Evolutionary conservation across 257 asterid genomes (phyloP).

Genomic region (Jacaranda copaia): DNA sequence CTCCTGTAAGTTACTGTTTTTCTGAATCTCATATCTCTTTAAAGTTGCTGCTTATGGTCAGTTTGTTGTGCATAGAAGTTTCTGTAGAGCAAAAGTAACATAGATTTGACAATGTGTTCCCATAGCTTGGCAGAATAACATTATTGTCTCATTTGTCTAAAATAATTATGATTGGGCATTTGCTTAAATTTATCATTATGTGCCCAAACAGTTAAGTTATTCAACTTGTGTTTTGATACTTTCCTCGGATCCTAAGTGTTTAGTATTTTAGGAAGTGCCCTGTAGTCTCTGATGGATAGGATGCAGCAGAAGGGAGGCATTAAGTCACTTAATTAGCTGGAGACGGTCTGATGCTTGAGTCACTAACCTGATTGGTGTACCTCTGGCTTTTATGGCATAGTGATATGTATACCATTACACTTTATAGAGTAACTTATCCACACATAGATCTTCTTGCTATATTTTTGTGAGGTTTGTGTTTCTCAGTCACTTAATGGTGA

Average conservation of each 20-base stretch:
- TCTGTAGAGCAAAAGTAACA: not conserved
- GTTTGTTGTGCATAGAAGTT: slow-evolving; percentile 11
- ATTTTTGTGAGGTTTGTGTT: not conserved
- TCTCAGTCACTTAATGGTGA: not conserved
- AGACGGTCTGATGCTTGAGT: not conserved
- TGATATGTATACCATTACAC: not conserved
- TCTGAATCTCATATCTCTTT: slow-evolving; percentile 21
- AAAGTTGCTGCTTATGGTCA: slow-evolving; percentile 19
- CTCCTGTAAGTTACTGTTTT: slow-evolving; percentile 64
- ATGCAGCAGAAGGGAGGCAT: not conserved
- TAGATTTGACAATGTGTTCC: slow-evolving; percentile 4
- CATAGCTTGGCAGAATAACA: not conserved
- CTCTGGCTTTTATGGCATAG: not conserved
- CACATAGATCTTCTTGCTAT: not conserved
- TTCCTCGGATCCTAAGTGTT: not conserved
- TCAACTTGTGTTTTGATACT: slow-evolving; percentile 14
- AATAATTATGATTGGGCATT: not conserved
- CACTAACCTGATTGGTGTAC: not conserved
- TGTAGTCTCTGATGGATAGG: not conserved
- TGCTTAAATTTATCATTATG: not conserved
- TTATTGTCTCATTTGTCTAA: not conserved
- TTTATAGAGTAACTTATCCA: not conserved
- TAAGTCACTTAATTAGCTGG: not conserved
- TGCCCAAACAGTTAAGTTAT: not conserved
- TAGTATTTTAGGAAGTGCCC: slow-evolving; percentile 3